These are phyloP conservation scores for Eucalyptus marginata DNA, from an alignment of 345 rosid species.

Conservation along the genomic window DNA sequence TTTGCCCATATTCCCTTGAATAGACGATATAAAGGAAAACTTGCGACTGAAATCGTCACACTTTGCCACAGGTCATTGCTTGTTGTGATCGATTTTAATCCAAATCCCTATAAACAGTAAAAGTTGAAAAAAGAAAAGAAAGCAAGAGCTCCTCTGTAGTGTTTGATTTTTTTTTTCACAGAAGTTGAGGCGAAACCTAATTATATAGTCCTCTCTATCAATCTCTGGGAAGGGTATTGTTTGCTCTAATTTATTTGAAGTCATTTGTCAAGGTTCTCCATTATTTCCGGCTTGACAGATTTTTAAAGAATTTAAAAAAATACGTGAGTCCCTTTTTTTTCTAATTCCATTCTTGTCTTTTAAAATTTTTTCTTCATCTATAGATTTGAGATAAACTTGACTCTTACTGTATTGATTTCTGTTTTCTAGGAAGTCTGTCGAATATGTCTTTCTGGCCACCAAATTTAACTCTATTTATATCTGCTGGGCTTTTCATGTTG, in stretches of 20 bases:
- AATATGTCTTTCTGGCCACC: background rate
- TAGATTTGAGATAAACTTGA: too few relatives aligned
- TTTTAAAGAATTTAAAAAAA: too few relatives aligned
- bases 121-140: background rate
- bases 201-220: background rate
- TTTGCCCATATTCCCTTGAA: background rate
- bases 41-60: background rate
- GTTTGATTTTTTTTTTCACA: background rate
- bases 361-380: too few relatives aligned
- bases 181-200: background rate
- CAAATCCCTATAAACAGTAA: background rate
- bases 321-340: too few relatives aligned
- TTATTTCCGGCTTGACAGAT: too few relatives aligned
- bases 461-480: background rate
- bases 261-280: background rate
- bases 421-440: background rate
- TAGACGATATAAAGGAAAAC: background rate
- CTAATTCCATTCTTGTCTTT: too few relatives aligned
- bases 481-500: background rate
- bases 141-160: background rate
- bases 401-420: background rate
- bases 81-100: background rate
- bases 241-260: background rate
- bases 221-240: background rate
- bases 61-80: background rate